Base-by-base conservation (phyloP, 139 green algal genomes). In the Picochlorum sp. region DNA sequence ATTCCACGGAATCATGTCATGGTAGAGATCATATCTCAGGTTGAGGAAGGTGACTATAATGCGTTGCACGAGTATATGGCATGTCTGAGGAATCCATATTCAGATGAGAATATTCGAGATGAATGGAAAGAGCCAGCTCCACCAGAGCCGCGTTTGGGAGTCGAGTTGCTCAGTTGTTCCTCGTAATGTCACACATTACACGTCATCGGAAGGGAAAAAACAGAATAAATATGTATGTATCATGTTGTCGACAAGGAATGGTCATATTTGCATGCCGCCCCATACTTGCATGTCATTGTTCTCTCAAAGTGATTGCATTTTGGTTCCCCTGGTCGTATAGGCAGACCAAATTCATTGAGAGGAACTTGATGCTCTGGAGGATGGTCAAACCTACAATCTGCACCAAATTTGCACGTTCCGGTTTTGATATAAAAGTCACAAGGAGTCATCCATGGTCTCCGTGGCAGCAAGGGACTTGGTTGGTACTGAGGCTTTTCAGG, bases 351-450 rank as follows among this genome's bases (percentile, higher is more conserved):
- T 13, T 46, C 30, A 34, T 84, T 92, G 6, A 91, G 60, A 14
- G 7, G 28, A 45, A 96, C 85, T 3, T 71, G 72, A 61, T 76
- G 82, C 44, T 78, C 28, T 1, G 65, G n/a, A 4, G 90, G 90
- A 69, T 98, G 92, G 74, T 98, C 80, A 62, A 92, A 98, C 44
- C 80, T 79, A 74, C 92, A 98, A 0, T 21, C 63, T 8, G 82
- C 70, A 0, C 84, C 87, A 71, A 86, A 97, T 73, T 87, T 87
- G 84, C 90, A 96, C 73, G 85, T 71, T 2, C 90, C 92, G 0
- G 88, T 96, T 62, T 92, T 95, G 26, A 74, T 14, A 79, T 81
- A 98, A 57, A 96, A 98, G 15, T 94, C 86, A 74, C 91, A 97
- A 3, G 74, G 16, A 5, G 80, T 69, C 51, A 81, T 69, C 13